These are phyloP conservation scores for Glonium stellatum DNA, from an alignment of 495 filamentous ascomycete genomes.

Conservation along the genomic window DNA sequence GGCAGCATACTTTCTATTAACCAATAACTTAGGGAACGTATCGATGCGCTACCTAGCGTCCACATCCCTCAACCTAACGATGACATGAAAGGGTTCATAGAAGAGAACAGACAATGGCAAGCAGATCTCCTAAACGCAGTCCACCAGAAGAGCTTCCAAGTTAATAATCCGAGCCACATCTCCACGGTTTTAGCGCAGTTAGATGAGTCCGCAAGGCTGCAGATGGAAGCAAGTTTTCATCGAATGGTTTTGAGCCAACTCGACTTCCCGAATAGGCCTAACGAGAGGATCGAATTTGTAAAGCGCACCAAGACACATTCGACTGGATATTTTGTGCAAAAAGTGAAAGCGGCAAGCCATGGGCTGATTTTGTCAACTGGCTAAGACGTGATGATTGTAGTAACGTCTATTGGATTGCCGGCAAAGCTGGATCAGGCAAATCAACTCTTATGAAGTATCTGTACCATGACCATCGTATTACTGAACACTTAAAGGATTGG, in stretches of 20 bases:
- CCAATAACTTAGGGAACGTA: too few species aligned
- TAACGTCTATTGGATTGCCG: constrained; percentile 12
- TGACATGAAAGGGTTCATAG: too few species aligned
- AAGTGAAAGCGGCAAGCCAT: not conserved
- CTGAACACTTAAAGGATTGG: not conserved
- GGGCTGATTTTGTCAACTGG: not conserved
- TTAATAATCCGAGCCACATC: too few species aligned
- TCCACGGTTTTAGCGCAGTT: too few species aligned
- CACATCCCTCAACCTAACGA: too few species aligned
- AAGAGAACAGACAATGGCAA: too few species aligned
- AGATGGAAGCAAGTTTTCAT: not conserved
- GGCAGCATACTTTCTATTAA: too few species aligned
- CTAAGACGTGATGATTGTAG: not conserved
- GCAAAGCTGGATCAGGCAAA: constrained; percentile 15
- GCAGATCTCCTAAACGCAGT: too few species aligned
- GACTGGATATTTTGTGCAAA: constrained; percentile 9
- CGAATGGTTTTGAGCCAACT: not conserved
- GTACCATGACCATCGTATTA: constrained; percentile 2
- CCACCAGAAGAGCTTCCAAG: too few species aligned
- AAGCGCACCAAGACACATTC: constrained; percentile 8
- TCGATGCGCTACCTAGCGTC: too few species aligned
- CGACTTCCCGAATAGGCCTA: not conserved
- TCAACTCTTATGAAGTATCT: constrained; percentile 15
- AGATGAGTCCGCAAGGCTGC: too few species aligned
- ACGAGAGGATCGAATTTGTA: not conserved